Evolutionary conservation across 192 early-diverging fungal genomes (phyloP).

Genomic region (Rhizoclosmatium globosum): DNA sequence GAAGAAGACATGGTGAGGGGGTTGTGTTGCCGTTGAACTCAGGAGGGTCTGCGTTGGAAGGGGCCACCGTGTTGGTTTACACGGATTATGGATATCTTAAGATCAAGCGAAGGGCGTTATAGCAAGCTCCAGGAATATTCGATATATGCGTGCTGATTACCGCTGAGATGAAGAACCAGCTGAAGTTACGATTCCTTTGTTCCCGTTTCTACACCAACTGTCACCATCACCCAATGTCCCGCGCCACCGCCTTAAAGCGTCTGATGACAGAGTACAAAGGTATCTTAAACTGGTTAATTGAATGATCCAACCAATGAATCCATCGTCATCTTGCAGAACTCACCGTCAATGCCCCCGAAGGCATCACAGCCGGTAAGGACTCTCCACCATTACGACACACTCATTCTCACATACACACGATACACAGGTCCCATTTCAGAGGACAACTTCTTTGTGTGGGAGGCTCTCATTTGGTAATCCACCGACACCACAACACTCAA

Average conservation of each 20-base stretch:
- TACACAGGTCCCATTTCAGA: slow-evolving; percentile 6
- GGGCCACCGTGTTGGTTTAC: neutral
- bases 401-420: neutral
- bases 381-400: neutral
- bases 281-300: neutral
- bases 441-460: slow-evolving; percentile 85
- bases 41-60: neutral
- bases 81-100: neutral
- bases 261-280: slow-evolving; percentile 46
- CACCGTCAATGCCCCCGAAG: slow-evolving; percentile 39
- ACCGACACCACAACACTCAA: neutral
- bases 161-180: neutral
- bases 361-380: slow-evolving; percentile 34
- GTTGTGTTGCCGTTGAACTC: neutral
- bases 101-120: neutral
- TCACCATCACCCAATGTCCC: slow-evolving; percentile 6
- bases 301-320: neutral
- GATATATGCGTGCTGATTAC: neutral
- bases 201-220: neutral
- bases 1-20: slow-evolving; percentile 7
- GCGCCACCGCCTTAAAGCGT: slow-evolving; percentile 35
- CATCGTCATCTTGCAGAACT: slow-evolving; percentile 24
- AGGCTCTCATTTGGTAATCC: slow-evolving; percentile 80
- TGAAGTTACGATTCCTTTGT: neutral
- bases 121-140: neutral